These are phyloP conservation scores for Jackrogersella minutella DNA, from an alignment of 495 filamentous ascomycete genomes.

Conservation along the genomic window DNA sequence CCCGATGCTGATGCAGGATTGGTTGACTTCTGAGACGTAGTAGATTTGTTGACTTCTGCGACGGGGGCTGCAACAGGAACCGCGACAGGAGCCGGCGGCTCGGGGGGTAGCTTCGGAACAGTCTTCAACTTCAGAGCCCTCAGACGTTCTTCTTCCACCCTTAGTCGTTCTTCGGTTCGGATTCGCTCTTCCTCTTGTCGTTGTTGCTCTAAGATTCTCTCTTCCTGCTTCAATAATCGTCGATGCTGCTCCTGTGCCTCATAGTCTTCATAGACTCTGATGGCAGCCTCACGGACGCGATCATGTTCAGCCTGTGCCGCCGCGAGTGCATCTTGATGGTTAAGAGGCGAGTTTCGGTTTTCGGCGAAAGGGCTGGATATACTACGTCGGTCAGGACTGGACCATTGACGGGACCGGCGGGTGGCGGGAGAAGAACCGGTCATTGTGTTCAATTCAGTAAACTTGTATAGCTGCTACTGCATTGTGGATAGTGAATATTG, in stretches of 20 bases:
- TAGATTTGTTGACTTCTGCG: not conserved
- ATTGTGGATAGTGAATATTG: conserved; percentile 17
- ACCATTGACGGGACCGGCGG: conserved; percentile 46
- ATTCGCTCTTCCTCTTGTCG: conserved; percentile 63
- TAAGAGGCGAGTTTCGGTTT: conserved; percentile 53
- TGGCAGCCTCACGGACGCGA: conserved; percentile 68
- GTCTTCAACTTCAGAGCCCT: conserved; percentile 53
- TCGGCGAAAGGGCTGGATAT: conserved; percentile 51
- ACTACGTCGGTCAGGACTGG: conserved; percentile 46
- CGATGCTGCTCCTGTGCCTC: conserved; percentile 55
- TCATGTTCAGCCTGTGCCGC: conserved; percentile 69
- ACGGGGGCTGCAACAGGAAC: too few species aligned
- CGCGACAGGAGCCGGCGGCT: conserved; percentile 39
- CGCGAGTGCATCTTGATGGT: conserved; percentile 69
- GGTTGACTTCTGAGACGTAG: not conserved
- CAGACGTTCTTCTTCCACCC: conserved; percentile 52
- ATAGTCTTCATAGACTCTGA: conserved; percentile 55
- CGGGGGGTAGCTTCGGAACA: conserved; percentile 52
- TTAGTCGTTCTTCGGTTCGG: conserved; percentile 50
- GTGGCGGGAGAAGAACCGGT: conserved; percentile 49
- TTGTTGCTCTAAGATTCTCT: conserved; percentile 50
- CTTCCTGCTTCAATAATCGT: conserved; percentile 57
- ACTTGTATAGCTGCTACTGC: conserved; percentile 18
- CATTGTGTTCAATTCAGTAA: conserved; percentile 41
- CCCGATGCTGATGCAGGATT: not conserved